These are phyloP conservation scores for Vaccinium myrtillus DNA, from an alignment of 148 eudicot genomes.

Conservation along the genomic window DNA sequence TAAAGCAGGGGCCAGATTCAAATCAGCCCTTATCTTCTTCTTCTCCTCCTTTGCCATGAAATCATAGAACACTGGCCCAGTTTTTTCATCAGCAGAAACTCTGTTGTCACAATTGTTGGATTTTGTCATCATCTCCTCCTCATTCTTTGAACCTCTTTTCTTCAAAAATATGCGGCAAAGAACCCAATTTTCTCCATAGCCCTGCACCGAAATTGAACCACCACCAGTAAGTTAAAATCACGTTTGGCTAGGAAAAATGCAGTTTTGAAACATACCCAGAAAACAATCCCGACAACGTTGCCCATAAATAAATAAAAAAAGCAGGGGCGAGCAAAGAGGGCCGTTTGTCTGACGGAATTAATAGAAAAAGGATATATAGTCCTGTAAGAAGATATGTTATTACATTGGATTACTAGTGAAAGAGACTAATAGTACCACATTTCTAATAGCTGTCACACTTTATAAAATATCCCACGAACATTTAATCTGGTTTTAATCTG, in stretches of 20 bases:
- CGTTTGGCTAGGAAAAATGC: not conserved
- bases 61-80: constrained; percentile 65
- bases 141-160: constrained; percentile 54
- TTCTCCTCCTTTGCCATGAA: constrained; percentile 59
- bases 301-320: not conserved
- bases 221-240: not conserved
- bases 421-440: not conserved
- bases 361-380: not conserved
- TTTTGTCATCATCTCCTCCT: constrained; percentile 18
- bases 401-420: not conserved
- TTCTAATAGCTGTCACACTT: not conserved
- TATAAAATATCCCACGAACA: not conserved
- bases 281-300: not conserved
- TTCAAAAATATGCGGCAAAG: constrained; percentile 82
- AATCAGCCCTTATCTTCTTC: constrained; percentile 33
- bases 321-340: not conserved
- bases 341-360: not conserved
- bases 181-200: constrained; percentile 62
- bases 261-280: not conserved
- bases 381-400: not conserved
- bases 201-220: constrained; percentile 12
- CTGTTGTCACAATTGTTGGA: not conserved
- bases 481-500: too few relatives aligned
- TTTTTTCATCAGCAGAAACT: not conserved
- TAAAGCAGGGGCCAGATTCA: constrained; percentile 55